Conservation (phyloP, 2,329 filamentous ascomycete species). For the Microsporum canis region DNA sequence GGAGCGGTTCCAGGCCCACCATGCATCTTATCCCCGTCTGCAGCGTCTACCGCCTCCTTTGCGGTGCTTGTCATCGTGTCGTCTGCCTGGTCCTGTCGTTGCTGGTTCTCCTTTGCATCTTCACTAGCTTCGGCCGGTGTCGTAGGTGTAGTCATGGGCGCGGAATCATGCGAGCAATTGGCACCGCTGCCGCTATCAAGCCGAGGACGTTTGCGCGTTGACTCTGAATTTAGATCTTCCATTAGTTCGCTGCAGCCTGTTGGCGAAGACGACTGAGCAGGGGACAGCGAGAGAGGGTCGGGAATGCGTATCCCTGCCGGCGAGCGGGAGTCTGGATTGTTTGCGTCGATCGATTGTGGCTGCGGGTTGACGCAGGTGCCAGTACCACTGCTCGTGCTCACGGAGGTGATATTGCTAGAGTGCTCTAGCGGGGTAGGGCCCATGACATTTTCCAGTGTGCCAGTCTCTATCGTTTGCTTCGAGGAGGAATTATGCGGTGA, state of each 20-base stretch:
- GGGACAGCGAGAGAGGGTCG: constrained; percentile 7
- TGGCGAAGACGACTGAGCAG: constrained; percentile 21
- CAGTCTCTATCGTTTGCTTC: not conserved
- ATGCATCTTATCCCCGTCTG: not conserved
- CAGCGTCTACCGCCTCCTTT: not conserved
- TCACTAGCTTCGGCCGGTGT: constrained; percentile 11
- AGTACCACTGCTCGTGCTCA: not conserved
- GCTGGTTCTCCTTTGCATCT: not conserved
- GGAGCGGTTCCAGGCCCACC: not conserved
- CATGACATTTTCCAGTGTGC: constrained; percentile 33
- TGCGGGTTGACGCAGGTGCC: constrained; percentile 1
- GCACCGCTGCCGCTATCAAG: constrained; percentile 31
- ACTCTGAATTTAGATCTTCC: constrained; percentile 31
- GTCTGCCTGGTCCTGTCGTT: not conserved
- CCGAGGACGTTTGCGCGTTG: constrained; percentile 38
- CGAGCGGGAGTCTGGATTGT: not conserved
- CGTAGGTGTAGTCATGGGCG: constrained; percentile 26
- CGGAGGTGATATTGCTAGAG: constrained; percentile 27
- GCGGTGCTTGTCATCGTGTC: not conserved
- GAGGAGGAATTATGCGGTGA: not conserved
- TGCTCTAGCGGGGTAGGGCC: constrained; percentile 36
- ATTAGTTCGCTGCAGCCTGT: constrained; percentile 23
- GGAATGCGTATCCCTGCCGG: not conserved
- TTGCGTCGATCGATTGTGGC: not conserved
- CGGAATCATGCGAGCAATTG: constrained; percentile 25